A percentile compares a stretch with the other conserved stretches of the same genome.
Evolutionary conservation across 2,329 filamentous ascomycete genomes (phyloP).

Genomic region (Xylariaceae sp.): DNA sequence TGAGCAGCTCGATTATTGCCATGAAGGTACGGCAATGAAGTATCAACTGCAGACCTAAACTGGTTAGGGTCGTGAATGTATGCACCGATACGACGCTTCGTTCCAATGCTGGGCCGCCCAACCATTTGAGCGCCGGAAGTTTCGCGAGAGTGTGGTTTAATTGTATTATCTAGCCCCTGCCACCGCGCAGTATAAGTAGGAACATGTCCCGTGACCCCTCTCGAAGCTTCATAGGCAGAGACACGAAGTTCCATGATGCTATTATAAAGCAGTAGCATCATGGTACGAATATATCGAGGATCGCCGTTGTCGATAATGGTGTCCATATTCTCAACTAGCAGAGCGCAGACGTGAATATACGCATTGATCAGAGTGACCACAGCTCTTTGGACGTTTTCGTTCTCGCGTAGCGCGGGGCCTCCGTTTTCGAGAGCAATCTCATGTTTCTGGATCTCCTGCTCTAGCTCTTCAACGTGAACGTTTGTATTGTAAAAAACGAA

Average conservation of each 20-base stretch:
- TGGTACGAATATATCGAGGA: conserved; percentile 59
- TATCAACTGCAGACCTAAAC: conserved; percentile 53
- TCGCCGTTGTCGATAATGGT: conserved; percentile 60
- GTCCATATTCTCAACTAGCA: conserved; percentile 56
- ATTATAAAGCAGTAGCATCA: conserved; percentile 59
- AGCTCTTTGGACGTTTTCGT: conserved; percentile 58
- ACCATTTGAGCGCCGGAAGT: conserved; percentile 49
- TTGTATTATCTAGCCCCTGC: conserved; percentile 40
- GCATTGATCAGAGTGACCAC: conserved; percentile 59
- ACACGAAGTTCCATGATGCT: conserved; percentile 62
- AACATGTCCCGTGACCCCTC: conserved; percentile 22
- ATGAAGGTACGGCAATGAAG: conserved; percentile 45
- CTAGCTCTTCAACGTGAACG: conserved; percentile 59
- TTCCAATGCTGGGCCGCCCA: conserved; percentile 39
- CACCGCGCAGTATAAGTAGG: conserved; percentile 25
- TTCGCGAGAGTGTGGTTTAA: conserved; percentile 47
- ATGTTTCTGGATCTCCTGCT: conserved; percentile 59
- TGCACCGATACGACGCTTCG: conserved; percentile 36
- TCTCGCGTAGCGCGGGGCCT: conserved; percentile 46
- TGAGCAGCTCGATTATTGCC: conserved; percentile 46
- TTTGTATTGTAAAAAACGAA: conserved; percentile 64
- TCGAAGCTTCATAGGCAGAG: conserved; percentile 35
- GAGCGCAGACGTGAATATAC: conserved; percentile 59
- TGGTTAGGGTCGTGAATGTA: conserved; percentile 47
- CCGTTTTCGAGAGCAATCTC: conserved; percentile 47